phyloP scores from a whole-genome alignment of 1,284 basidiomycete genomes.

The Cryptococcus sp. region DNA sequence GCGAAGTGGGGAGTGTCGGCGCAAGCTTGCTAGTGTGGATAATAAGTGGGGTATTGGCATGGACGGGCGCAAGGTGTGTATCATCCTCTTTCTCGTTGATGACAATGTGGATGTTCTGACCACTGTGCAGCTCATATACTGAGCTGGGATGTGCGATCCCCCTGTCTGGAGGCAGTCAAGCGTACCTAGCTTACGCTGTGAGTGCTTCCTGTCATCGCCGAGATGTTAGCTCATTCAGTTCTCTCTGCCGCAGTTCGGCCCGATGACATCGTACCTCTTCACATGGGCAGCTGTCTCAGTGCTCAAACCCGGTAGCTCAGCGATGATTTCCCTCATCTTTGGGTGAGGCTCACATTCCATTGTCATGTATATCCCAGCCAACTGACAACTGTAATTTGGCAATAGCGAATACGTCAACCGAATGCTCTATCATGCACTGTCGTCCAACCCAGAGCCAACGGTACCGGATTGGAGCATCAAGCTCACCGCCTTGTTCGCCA shows the following conservation, averaged over 20 bases:
- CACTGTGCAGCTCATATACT: constrained; percentile 69
- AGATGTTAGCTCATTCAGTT: not conserved
- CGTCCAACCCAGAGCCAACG: constrained; percentile 55
- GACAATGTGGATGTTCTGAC: not conserved
- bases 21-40: constrained; percentile 81
- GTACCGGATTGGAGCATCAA: constrained; percentile 93
- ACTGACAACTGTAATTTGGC: not conserved
- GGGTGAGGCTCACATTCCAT: constrained; percentile 54
- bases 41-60: constrained; percentile 74
- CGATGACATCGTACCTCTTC: constrained; percentile 80
- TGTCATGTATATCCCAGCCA: not conserved
- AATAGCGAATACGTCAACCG: constrained; percentile 75
- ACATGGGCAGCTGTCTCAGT: constrained; percentile 89
- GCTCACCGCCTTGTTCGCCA: constrained; percentile 72
- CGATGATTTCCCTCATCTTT: constrained; percentile 60
- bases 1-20: constrained; percentile 79
- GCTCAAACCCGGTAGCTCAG: constrained; percentile 64
- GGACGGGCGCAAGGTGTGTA: constrained; percentile 74
- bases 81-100: not conserved
- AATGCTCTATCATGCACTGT: constrained; percentile 54
- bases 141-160: constrained; percentile 65
- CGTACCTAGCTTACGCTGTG: constrained; percentile 78
- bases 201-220: constrained; percentile 9
- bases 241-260: constrained; percentile 62
- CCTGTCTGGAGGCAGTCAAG: constrained; percentile 81